Conservation (phyloP, 495 filamentous ascomycete species). For the Xylaria curta region DNA sequence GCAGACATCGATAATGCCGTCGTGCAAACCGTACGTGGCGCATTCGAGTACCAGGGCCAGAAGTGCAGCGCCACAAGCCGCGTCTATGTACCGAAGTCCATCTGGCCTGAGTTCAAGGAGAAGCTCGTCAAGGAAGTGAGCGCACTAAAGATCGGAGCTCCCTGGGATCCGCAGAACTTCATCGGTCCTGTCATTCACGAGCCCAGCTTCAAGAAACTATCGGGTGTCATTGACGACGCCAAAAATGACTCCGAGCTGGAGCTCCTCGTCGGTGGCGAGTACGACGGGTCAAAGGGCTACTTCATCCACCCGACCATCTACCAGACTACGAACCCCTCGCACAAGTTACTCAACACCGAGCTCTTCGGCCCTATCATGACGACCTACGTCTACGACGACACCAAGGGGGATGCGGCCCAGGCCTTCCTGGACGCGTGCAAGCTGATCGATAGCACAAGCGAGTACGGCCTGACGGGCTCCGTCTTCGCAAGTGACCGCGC, state of each 20-base stretch:
- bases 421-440: constrained; percentile 63
- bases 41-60: constrained; percentile 91
- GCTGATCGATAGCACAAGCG: constrained; percentile 67
- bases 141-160: constrained; percentile 70
- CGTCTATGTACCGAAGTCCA: constrained; percentile 72
- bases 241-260: constrained; percentile 69
- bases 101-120: constrained; percentile 70
- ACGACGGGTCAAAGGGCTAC: constrained; percentile 72
- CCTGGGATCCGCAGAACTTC: constrained; percentile 72
- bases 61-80: constrained; percentile 87
- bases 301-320: constrained; percentile 79
- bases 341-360: constrained; percentile 72
- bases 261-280: constrained; percentile 70
- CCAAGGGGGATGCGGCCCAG: constrained; percentile 50
- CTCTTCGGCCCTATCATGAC: constrained; percentile 79
- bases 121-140: constrained; percentile 68
- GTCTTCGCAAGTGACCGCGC: constrained; percentile 77
- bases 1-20: constrained; percentile 80
- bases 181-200: constrained; percentile 82
- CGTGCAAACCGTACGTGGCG: constrained; percentile 80
- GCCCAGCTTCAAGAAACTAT: constrained; percentile 73
- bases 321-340: constrained; percentile 62
- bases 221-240: constrained; percentile 67
- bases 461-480: constrained; percentile 81
- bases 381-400: constrained; percentile 75